Evolutionary conservation across 352 stramenopile genomes (phyloP), one percentile per base, ranked within the genome.

Genomic region (Pythium vanterpoolii): DNA sequence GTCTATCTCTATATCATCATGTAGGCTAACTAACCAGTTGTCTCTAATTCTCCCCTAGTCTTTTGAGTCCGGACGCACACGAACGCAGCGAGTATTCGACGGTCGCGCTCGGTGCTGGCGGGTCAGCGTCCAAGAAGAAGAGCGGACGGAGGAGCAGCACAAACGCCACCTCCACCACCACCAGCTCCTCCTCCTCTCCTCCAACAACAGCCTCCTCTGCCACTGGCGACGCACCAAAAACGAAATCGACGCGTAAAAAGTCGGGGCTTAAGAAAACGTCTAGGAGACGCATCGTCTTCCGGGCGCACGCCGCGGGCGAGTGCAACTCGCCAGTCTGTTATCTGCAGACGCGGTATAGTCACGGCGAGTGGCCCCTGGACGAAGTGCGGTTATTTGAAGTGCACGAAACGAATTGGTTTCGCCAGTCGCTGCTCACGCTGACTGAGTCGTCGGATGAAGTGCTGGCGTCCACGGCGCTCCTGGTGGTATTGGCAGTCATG

Each of bases 311-410:
- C 5, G 24, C 57, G 28, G 72, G 44, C 0, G 57, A 69, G 31
- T 90, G 80, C 52, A 70, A 87, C 27, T 87, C 81, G 24, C 76
- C 78, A 2, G 61, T 90, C 19, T 93, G 83, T 55, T 93, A 93
- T 55, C 51, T 93, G 28, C 77, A 93, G 61, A 93, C 81, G 8
- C 79, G 83, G 0, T 93, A 88, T 62, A 74, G 60, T 24, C 80
- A 85, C 44, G 86, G 86, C 27, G 83, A 93, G 47, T 95, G 86
- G 86, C 83, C 86, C 2, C 43, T 84, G 10, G 71, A 87, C 0
- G 86, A 95, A 48, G 78, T 93, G 26, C 68, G 79, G n/a, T 42
- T 43, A 1, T 90, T 93, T 58, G 63, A 74, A 9, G 40, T 71
- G 0, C 56, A 62, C 13, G 54, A 71, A 9, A 38, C 51, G 4